Base-by-base conservation (phyloP, 2,329 filamentous ascomycete species). In the Talaromyces funiculosus region DNA sequence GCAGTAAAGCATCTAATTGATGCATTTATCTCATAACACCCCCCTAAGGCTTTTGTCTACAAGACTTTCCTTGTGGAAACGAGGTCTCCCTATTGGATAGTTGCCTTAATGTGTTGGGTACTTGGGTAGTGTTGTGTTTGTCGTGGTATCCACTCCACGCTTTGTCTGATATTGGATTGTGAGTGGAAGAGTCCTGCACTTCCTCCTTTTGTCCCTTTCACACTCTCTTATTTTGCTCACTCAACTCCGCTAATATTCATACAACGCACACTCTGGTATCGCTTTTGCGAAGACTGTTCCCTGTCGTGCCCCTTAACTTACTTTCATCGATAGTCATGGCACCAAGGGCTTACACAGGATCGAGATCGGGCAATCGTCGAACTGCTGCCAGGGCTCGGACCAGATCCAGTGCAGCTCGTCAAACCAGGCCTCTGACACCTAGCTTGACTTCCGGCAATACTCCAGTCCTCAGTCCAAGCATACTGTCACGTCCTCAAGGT, bases 181-280 rank as follows among this genome's bases (percentile, higher is more conserved):
- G 35, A 16, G 10, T 42, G 60, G 60, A 53, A 58, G 59, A 26
- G 49, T 42, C 64, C 61, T 64, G 59, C 57, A 49, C 63, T 60
- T 63, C 63, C 63, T 55, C 14, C 63, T 42, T 16, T 53, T 26
- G 31, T 29, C 16, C 43, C 14, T 7, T 22, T 49, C 7, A 35
- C 24, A 2, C n/a, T 22, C n/a, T 16, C 20, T 51, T 26, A 20
- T 24, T n/a, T 29, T 47, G 22, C 7, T 18, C 18, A 53, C 16
- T 40, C 14, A 7, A 3, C 14, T 4, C 40, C 43, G n/a, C 18
- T 38, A 20, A 7, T 12, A 35, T 63, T 65, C 16, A 60, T 57
- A 37, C 29, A 14, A 31, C 43, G 22, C 12, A 18, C 20, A 14
- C 18, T 45, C 22, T 31, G 14, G 12, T 49, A 14, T 10, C 43